These are phyloP conservation scores for Cokeromyces recurvatus DNA, from an alignment of 371 early-diverging fungal species.

Conservation along the genomic window DNA sequence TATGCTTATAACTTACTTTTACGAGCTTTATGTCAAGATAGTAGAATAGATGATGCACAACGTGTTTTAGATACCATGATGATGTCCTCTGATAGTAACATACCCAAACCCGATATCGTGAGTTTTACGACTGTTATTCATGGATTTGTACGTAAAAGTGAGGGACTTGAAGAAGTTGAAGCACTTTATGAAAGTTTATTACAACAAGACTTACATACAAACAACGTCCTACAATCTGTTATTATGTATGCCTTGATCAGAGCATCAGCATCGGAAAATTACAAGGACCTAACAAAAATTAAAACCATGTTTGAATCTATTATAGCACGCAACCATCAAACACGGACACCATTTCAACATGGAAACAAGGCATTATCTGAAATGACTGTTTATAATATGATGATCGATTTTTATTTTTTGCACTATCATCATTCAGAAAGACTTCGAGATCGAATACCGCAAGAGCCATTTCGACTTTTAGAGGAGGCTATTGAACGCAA, in stretches of 20 bases:
- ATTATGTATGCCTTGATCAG: conserved; percentile 28
- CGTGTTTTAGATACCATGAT: conserved; percentile 22
- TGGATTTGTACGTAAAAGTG: conserved; percentile 18
- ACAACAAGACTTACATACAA: conserved; percentile 11
- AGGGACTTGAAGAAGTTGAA: conserved; percentile 10
- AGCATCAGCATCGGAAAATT: neutral
- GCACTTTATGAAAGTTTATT: conserved; percentile 22
- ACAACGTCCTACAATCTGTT: conserved; percentile 23
- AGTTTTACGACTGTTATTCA: conserved; percentile 39
- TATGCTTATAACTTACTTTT: conserved; percentile 31
- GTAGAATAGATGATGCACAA: conserved; percentile 23
- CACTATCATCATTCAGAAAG: conserved; percentile 18
- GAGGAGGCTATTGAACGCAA: conserved; percentile 19
- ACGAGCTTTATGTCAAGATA: conserved; percentile 19
- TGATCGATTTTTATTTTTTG: conserved; percentile 42
- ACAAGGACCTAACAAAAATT: neutral
- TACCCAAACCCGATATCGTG: conserved; percentile 40
- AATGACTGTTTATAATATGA: conserved; percentile 31
- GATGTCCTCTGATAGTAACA: conserved; percentile 9
- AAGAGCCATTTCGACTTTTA: conserved; percentile 17
- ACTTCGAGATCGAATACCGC: conserved; percentile 7
- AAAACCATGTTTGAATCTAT: conserved; percentile 18
- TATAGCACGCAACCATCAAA: conserved; percentile 10
- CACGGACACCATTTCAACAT: conserved; percentile 1
- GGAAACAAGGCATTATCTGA: conserved; percentile 5